phyloP scores from a whole-genome alignment of 2,329 filamentous ascomycete genomes.

The Verticillium longisporum region DNA sequence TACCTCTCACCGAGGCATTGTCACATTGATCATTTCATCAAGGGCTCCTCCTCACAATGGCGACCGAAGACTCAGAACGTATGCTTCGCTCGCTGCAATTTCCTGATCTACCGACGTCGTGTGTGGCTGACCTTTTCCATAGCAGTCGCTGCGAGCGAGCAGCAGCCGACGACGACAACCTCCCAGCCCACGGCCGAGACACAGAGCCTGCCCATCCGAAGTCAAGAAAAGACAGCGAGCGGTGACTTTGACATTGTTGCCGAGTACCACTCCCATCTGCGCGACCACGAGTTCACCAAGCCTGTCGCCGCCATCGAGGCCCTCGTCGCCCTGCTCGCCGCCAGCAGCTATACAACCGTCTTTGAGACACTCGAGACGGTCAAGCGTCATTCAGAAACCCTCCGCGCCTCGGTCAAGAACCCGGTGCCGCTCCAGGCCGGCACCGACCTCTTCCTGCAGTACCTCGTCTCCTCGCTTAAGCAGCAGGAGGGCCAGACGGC shows the following conservation, averaged over 20 bases:
- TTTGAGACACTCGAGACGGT: constrained; percentile 90
- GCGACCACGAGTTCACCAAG: constrained; percentile 83
- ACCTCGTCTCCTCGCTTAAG: constrained; percentile 71
- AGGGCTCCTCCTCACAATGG: background rate
- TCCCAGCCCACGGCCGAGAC: background rate
- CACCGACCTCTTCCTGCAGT: constrained; percentile 92
- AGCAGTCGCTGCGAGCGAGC: background rate
- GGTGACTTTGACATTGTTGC: constrained; percentile 41
- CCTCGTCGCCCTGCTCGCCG: constrained; percentile 77
- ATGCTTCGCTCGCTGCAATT: background rate
- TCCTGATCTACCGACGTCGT: too few species aligned
- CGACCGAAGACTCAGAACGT: background rate
- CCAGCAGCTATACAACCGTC: constrained; percentile 75
- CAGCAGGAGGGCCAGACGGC: constrained; percentile 35
- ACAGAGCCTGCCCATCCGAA: constrained; percentile 16
- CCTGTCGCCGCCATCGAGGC: constrained; percentile 92
- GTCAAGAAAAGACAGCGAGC: constrained; percentile 9
- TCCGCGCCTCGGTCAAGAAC: constrained; percentile 77
- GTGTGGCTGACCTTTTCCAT: background rate
- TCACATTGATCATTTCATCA: background rate
- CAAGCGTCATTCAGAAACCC: constrained; percentile 65
- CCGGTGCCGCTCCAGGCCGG: constrained; percentile 88
- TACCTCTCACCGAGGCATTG: too few species aligned
- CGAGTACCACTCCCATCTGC: constrained; percentile 47
- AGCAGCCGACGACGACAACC: background rate